Conservation (phyloP, 169 alveolate genomes). For the Plasmodium berghei region DNA sequence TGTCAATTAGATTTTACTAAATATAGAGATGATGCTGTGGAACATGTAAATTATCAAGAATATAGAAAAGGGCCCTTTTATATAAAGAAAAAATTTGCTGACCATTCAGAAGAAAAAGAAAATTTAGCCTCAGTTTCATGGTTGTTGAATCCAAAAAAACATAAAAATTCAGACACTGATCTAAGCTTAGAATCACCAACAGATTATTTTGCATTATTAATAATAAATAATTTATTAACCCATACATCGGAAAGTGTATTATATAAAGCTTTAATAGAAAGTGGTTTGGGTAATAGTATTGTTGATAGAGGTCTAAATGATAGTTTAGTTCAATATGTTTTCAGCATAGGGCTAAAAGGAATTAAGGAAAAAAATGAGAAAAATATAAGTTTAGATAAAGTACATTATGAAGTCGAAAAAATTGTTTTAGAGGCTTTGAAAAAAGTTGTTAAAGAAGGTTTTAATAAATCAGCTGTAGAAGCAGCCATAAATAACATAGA, state of each 20-base stretch:
- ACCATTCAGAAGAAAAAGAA: constrained; percentile 68
- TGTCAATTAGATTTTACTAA: constrained; percentile 45
- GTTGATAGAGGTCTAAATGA: constrained; percentile 81
- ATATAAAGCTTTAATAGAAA: constrained; percentile 58
- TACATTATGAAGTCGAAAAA: constrained; percentile 77
- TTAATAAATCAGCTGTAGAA: constrained; percentile 83
- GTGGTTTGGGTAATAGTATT: constrained; percentile 82
- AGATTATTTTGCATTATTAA: constrained; percentile 59
- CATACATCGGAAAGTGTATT: constrained; percentile 66
- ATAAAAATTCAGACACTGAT: constrained; percentile 22
- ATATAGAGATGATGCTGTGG: constrained; percentile 68
- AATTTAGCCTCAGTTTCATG: constrained; percentile 64
- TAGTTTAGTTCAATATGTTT: constrained; percentile 46
- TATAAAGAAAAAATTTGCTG: constrained; percentile 48
- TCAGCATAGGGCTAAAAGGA: constrained; percentile 71
- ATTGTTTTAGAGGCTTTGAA: constrained; percentile 78
- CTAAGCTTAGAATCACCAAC: constrained; percentile 63
- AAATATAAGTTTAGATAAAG: constrained; percentile 24
- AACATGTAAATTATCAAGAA: constrained; percentile 48
- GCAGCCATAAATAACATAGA: constrained; percentile 84
- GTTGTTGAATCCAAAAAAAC: constrained; percentile 65
- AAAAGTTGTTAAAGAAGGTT: constrained; percentile 79
- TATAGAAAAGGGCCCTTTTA: constrained; percentile 75
- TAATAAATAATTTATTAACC: constrained; percentile 44
- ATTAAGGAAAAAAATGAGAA: constrained; percentile 56